Evolutionary conservation across 73 alveolate species (phyloP), one percentile per base, ranked within the genome.

Genomic region (Durusdinium trenchii): DNA sequence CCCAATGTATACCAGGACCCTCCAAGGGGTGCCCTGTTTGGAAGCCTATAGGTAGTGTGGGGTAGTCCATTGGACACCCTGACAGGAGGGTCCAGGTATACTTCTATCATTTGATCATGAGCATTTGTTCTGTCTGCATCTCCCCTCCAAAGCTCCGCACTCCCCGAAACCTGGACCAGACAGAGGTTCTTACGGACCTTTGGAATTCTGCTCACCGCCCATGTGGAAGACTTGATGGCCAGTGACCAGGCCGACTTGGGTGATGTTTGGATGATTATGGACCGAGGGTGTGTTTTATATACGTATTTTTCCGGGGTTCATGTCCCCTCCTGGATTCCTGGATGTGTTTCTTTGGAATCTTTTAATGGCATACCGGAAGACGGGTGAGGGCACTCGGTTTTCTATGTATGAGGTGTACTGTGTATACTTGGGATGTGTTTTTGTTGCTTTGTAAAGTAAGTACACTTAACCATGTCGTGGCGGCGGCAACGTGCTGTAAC

Each of bases 161-260:
- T n/a, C 6, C 2, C 43, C 43, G 30, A 46, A 16, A 73, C 36
- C 79, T 64, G n/a, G 45, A 9, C 42, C 79, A 6, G 9, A 1
- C 69, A 43, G 30, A 91, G 98, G 98, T 91, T 62, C 89, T 40
- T 91, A 35, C 87, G 98, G 6, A 91, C 98, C 50, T 76, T 91
- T 48, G 98, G 98, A 6, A 91, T 91, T 50, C 98, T 91, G 32
- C 48, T 91, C 47, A 48, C 98, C 45, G 87, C 98, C 76, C 40
- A 45, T 38, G 81, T 91, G 98, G 98, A 91, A 52, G 69, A 91
- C 23, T 32, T 91, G 89, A 91, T 91, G 98, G 48, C 75, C 94
- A 84, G 71, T 9, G 91, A 81, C 71, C 36, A 10, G 91, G 91
- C 46, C 69, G 69, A 12, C 69, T 12, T 16, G 12, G 12, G 12